phyloP scores from a whole-genome alignment of 2,329 filamentous ascomycete genomes.

The Colletotrichum chrysophilum region DNA sequence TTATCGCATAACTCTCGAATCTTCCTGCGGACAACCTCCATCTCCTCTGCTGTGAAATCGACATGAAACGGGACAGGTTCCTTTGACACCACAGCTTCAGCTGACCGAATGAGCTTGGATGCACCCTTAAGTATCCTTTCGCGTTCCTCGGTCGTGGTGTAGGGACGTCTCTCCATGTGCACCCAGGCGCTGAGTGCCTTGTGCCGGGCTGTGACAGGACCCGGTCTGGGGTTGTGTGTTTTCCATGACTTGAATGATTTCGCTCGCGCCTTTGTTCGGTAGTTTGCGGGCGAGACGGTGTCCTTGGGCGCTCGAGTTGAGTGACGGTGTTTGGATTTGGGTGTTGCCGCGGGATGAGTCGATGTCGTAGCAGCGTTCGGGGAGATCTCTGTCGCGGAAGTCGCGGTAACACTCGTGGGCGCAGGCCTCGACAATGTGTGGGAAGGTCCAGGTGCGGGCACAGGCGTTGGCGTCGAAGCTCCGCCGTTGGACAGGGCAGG shows the following conservation, averaged over 20 bases:
- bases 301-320: neutral
- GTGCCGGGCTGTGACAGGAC: neutral
- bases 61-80: slow-evolving; percentile 42
- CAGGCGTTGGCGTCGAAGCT: neutral
- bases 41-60: slow-evolving; percentile 48
- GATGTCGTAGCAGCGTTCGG: neutral
- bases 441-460: neutral
- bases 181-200: slow-evolving; percentile 11
- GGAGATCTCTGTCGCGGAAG: neutral
- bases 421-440: neutral
- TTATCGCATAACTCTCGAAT: slow-evolving; percentile 4
- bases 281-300: neutral
- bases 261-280: slow-evolving; percentile 22
- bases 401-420: neutral
- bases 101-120: slow-evolving; percentile 14
- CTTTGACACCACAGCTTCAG: slow-evolving; percentile 1
- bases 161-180: slow-evolving; percentile 26
- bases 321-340: neutral
- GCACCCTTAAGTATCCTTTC: slow-evolving; percentile 20
- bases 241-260: slow-evolving; percentile 24
- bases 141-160: slow-evolving; percentile 24
- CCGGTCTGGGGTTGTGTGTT: neutral
- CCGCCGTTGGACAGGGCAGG: neutral
- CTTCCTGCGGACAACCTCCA: slow-evolving; percentile 26
- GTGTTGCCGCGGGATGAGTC: neutral